phyloP scores from a whole-genome alignment of 257 asterid genomes.

The Ilex asprella region DNA sequence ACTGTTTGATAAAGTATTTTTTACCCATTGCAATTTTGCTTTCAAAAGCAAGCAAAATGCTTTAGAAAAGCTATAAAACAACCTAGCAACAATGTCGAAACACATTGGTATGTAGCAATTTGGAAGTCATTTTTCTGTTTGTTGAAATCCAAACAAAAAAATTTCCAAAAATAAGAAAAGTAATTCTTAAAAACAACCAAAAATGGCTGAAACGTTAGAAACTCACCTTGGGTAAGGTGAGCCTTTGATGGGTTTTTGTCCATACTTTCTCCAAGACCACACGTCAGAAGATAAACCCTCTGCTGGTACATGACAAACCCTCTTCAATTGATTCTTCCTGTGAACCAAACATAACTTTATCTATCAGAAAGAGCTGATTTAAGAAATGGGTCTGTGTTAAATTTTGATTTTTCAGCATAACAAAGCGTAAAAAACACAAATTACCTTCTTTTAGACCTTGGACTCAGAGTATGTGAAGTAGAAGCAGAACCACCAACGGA shows the following conservation, averaged over 20 bases:
- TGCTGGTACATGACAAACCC: conserved; percentile 18
- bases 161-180: too few relatives aligned
- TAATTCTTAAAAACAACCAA: too few relatives aligned
- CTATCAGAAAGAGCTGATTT: background rate
- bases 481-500: too few relatives aligned
- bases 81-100: too few relatives aligned
- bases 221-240: conserved; percentile 37
- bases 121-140: too few relatives aligned
- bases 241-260: conserved; percentile 40
- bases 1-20: too few relatives aligned
- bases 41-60: too few relatives aligned
- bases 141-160: too few relatives aligned
- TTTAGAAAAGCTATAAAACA: too few relatives aligned
- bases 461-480: background rate
- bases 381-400: background rate
- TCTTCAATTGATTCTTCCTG: conserved; percentile 30
- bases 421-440: background rate
- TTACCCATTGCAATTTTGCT: too few relatives aligned
- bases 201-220: background rate
- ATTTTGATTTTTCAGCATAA: background rate
- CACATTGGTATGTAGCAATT: too few relatives aligned
- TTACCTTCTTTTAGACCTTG: conserved; percentile 17
- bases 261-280: conserved; percentile 44
- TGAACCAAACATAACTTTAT: background rate
- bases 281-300: conserved; percentile 22